Conservation (phyloP, 257 asterid species). For the Solanum gracilifrons region DNA sequence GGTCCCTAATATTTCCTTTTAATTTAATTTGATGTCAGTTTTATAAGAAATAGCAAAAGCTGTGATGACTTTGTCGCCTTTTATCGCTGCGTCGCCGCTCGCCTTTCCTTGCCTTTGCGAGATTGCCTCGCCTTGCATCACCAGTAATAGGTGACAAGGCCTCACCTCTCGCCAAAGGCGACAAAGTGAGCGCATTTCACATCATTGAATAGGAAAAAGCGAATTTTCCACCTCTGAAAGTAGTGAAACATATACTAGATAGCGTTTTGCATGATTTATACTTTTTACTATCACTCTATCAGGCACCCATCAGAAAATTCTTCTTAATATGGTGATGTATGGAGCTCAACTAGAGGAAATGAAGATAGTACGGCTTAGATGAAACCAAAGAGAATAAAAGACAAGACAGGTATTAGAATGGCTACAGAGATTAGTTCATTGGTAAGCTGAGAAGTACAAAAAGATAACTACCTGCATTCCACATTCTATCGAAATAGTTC, state of each 20-base stretch:
- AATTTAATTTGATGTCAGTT: not conserved
- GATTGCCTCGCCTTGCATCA: not conserved
- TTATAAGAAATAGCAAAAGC: not conserved
- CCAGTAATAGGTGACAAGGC: not conserved
- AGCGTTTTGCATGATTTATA: not conserved
- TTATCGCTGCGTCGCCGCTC: not conserved
- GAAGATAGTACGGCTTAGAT: not conserved
- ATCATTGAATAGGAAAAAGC: not conserved
- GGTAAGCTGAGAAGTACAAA: not conserved
- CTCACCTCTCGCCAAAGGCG: not conserved
- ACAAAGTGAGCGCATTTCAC: not conserved
- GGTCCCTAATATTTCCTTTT: not conserved
- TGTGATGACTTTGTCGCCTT: not conserved
- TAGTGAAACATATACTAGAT: not conserved
- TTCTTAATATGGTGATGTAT: not conserved
- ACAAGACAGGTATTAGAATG: not conserved
- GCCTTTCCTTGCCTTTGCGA: not conserved
- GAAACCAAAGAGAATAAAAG: not conserved
- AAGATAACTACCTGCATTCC: conserved; percentile 79
- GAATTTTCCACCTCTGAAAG: not conserved
- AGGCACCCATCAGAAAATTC: not conserved
- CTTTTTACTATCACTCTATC: not conserved
- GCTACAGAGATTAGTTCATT: not conserved
- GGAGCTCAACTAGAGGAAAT: not conserved
- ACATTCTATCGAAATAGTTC: conserved; percentile 94